Base-by-base conservation (phyloP, 2,329 filamentous ascomycete species). In the Chaetomium strumarium region DNA sequence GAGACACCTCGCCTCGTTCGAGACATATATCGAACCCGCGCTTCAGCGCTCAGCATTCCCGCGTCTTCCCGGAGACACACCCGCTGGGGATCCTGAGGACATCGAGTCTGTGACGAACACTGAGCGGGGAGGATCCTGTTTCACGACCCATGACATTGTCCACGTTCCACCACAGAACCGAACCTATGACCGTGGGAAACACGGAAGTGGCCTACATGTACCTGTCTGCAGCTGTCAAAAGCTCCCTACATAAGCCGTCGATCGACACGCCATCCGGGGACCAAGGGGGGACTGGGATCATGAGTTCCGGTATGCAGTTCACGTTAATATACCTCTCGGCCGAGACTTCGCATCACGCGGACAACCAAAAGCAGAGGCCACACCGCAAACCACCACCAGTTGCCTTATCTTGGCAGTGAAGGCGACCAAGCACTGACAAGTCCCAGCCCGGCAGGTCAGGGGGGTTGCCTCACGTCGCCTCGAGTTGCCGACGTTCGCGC, bases 391-490 rank as follows among this genome's bases (percentile, higher is more conserved):
- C 11, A 38, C 19, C 20, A 8, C 16, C n/a, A 3, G 52, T 44
- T 44, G 43, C 52, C 52, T 54, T 39, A 43, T 47, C 47, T 54
- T 54, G 42, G 47, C 42, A 43, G 10, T 17, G 13, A 53, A 50
- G 51, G 51, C 51, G 38, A 37, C 46, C 31, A 46, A 13, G 11
- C 36, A 5, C 16, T 45, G 20, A 30, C 16, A 33, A n/a, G 17
- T 5, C 16, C 19, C 10, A 12, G 14, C 17, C 38, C 30, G 37
- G 20, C 19, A 12, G 12, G 6, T 11, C 20, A 37, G 43, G 42
- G 46, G 41, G 19, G 37, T 34, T 20, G 37, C 37, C 37, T 41
- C 24, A 4, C 24, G 24, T 24, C 30, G 43, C 34, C 16, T 34
- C 34, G 24, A 39, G 33, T 30, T 38, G 41, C 39, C 34, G 34